Conservation (phyloP, 1,139 yeast species). For the Taphrina populina region DNA sequence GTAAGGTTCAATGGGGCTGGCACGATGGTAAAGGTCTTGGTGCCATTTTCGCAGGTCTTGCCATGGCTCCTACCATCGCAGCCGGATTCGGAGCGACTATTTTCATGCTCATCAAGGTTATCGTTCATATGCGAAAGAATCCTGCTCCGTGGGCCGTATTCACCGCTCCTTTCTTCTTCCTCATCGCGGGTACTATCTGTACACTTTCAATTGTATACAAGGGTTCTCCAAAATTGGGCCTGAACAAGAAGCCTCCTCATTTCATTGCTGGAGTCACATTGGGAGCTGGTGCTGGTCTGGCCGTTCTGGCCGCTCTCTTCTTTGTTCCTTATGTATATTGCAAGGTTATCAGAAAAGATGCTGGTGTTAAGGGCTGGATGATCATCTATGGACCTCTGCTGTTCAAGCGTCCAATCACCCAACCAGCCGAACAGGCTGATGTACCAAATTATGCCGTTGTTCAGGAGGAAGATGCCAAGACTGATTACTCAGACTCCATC, state of each 20-base stretch:
- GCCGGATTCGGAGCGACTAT: slow-evolving; percentile 61
- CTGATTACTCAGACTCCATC: slow-evolving; percentile 5
- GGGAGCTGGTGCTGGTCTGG: slow-evolving; percentile 64
- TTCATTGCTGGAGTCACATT: slow-evolving; percentile 55
- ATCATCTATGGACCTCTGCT: slow-evolving; percentile 58
- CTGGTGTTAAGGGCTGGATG: slow-evolving; percentile 65
- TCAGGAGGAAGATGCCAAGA: slow-evolving; percentile 18
- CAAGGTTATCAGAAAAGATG: slow-evolving; percentile 61
- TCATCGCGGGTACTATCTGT: slow-evolving; percentile 59
- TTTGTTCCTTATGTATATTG: slow-evolving; percentile 65
- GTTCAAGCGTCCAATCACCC: slow-evolving; percentile 57
- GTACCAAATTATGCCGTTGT: slow-evolving; percentile 31
- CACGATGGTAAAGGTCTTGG: slow-evolving; percentile 53
- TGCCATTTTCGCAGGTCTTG: slow-evolving; percentile 77
- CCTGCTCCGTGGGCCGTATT: slow-evolving; percentile 57
- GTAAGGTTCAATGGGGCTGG: slow-evolving; percentile 73
- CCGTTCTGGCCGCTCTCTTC: slow-evolving; percentile 58
- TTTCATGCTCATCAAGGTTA: slow-evolving; percentile 60
- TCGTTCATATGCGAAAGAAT: slow-evolving; percentile 60
- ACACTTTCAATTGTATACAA: slow-evolving; percentile 65
- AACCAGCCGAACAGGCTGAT: slow-evolving; percentile 14
- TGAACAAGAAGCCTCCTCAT: slow-evolving; percentile 46
- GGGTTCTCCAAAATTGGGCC: slow-evolving; percentile 66
- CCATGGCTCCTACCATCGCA: slow-evolving; percentile 72
- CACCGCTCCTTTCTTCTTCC: slow-evolving; percentile 63